Conservation (phyloP, 192 early-diverging fungal species). For the Coemansia sp. region DNA sequence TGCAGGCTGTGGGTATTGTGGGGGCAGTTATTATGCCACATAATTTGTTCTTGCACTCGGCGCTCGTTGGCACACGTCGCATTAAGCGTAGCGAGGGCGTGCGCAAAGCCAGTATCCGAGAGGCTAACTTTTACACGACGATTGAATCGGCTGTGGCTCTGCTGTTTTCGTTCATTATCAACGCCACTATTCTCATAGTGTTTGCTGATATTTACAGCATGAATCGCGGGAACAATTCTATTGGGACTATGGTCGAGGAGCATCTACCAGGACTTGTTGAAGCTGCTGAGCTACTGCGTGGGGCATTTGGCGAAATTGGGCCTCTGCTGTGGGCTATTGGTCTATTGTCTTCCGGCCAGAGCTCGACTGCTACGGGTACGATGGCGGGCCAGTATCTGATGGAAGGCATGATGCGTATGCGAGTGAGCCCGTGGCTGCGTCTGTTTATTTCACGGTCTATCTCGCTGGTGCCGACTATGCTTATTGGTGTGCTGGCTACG, state of each 20-base stretch:
- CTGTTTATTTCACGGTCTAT: constrained; percentile 61
- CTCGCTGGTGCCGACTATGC: constrained; percentile 64
- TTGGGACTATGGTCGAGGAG: constrained; percentile 11
- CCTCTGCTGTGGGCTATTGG: constrained; percentile 83
- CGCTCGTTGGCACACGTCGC: constrained; percentile 64
- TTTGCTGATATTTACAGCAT: constrained; percentile 56
- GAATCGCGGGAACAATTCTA: background rate
- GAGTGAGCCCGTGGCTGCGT: constrained; percentile 62
- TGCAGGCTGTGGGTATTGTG: constrained; percentile 67
- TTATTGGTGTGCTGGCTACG: constrained; percentile 61
- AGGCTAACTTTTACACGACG: constrained; percentile 68
- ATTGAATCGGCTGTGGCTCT: constrained; percentile 64
- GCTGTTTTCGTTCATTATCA: constrained; percentile 64
- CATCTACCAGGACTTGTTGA: constrained; percentile 62
- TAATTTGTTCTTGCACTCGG: constrained; percentile 85
- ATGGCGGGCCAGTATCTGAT: constrained; percentile 89
- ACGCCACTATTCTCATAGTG: constrained; percentile 66
- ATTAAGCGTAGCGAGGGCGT: constrained; percentile 35
- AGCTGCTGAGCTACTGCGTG: constrained; percentile 57
- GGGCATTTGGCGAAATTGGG: constrained; percentile 58
- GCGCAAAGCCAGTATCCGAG: constrained; percentile 57
- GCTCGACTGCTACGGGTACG: constrained; percentile 85
- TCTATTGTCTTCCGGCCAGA: constrained; percentile 77
- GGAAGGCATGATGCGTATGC: constrained; percentile 73
- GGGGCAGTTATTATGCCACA: constrained; percentile 85